Percentiles rank a stretch among this genome's conserved stretches.
phyloP scores from a whole-genome alignment of 306 rosid species.

The Glycyrrhiza uralensis region DNA sequence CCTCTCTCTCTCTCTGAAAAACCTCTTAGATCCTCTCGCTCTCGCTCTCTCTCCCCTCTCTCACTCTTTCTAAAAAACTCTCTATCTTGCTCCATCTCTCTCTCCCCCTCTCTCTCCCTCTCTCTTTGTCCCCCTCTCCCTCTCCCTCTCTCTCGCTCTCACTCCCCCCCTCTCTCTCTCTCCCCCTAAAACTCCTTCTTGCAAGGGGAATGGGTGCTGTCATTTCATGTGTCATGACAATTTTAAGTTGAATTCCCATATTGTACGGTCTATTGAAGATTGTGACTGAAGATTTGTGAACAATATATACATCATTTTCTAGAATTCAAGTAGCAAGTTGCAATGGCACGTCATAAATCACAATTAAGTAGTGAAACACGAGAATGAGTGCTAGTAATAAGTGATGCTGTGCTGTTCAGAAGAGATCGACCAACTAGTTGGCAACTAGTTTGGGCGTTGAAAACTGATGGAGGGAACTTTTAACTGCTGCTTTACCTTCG shows the following conservation, averaged over 20 bases:
- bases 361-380: neutral
- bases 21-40: no score
- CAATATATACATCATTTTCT: neutral
- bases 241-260: neutral
- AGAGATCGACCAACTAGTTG: slow-evolving; percentile 18
- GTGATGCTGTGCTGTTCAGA: neutral
- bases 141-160: no score
- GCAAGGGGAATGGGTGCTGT: neutral
- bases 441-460: neutral
- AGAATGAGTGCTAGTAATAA: neutral
- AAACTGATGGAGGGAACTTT: neutral
- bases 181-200: no score
- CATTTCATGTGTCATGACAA: neutral
- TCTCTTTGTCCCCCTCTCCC: no score
- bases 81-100: no score
- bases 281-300: slow-evolving; percentile 19
- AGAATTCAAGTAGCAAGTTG: neutral
- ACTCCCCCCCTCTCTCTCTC: no score
- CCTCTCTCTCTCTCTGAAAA: no score
- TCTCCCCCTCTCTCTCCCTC: no score
- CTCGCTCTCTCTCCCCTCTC: no score
- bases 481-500: neutral
- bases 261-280: neutral
- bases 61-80: no score
- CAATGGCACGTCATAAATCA: slow-evolving; percentile 7